These are phyloP conservation scores for Mycena galericulata DNA, from an alignment of 768 basidiomycete genomes.

Conservation along the genomic window DNA sequence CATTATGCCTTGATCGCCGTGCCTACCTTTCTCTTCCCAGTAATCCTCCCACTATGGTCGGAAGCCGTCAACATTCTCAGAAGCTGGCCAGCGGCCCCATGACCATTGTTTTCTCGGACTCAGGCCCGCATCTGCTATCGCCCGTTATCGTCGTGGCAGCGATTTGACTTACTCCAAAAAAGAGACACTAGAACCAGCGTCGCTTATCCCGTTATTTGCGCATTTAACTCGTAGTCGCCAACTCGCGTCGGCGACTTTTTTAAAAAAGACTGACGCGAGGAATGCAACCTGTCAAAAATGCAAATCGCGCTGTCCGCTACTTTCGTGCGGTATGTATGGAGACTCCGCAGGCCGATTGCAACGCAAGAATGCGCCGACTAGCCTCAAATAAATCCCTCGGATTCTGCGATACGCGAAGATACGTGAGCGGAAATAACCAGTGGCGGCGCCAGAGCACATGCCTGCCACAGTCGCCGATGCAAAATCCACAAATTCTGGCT, in stretches of 20 bases:
- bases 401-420: slow-evolving; percentile 5
- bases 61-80: slow-evolving; percentile 1
- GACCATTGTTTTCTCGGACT: slow-evolving; percentile 17
- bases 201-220: slow-evolving; percentile 27
- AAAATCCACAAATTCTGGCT: not conserved
- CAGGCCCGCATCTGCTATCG: slow-evolving; percentile 28
- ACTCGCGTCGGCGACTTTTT: slow-evolving; percentile 4
- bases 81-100: slow-evolving; percentile 6
- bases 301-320: not conserved
- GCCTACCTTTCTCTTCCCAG: slow-evolving; percentile 13
- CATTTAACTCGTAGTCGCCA: slow-evolving; percentile 21
- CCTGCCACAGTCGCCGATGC: not conserved
- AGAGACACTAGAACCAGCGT: slow-evolving; percentile 6
- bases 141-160: slow-evolving; percentile 31
- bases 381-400: not conserved
- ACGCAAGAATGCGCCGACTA: not conserved
- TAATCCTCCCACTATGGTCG: not conserved
- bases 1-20: slow-evolving; percentile 25
- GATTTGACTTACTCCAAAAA: not conserved
- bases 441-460: slow-evolving; percentile 18
- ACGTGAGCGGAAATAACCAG: slow-evolving; percentile 1
- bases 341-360: slow-evolving; percentile 9
- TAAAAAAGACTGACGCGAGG: no score
- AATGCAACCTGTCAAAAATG: not conserved
- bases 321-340: not conserved